Base-by-base conservation (phyloP, 2,329 filamentous ascomycete genomes). In the Kalaharituber pfeilii region DNA sequence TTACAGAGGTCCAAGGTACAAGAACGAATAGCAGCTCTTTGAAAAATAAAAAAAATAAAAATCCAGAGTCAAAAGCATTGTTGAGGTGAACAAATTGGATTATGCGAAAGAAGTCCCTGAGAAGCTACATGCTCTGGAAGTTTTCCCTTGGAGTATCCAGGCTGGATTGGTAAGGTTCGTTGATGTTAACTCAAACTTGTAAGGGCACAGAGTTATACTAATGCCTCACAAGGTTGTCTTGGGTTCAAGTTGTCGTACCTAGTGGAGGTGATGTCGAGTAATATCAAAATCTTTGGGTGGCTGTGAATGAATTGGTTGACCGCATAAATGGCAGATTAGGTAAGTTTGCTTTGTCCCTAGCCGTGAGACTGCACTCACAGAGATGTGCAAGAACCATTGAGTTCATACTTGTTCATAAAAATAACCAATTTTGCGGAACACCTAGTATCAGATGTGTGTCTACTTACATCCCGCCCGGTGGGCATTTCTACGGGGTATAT, bases 51-150 rank as follows among this genome's bases (percentile, higher is more conserved):
- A 65, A 82, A 94, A 61, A 66, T 95, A 94, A 69, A 96, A 96
- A 65, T 82, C 94, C 61, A 89, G 88, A 49, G 86, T 94, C 63
- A 95, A 95, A 72, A 77, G 96, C 60, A 94, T 98, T 63, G 89
- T 96, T 33, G 89, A 91, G 59, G 91, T 96, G 51, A 91, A 98
- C 68, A 84, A 91, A 50, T 77, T 96, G 51, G 91, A 98, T 69
- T 96, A 98, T 70, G 96, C 96, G 78, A 96, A 96, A 71, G 91
- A 91, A 59, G 88, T 98, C 8, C 91, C 91, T 0, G 91, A 98
- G 69, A 98, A 98, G 69, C 74, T 98, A 8, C 91, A 96, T 65
- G 89, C 91, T 1, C 78, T 96, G 42, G 91, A 98, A 68, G 86
- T 96, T 3, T 96, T 98, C 72, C 73, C 28, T 94, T 86, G 0